phyloP scores from a whole-genome alignment of 495 filamentous ascomycete species.

The Penicillium salamii region DNA sequence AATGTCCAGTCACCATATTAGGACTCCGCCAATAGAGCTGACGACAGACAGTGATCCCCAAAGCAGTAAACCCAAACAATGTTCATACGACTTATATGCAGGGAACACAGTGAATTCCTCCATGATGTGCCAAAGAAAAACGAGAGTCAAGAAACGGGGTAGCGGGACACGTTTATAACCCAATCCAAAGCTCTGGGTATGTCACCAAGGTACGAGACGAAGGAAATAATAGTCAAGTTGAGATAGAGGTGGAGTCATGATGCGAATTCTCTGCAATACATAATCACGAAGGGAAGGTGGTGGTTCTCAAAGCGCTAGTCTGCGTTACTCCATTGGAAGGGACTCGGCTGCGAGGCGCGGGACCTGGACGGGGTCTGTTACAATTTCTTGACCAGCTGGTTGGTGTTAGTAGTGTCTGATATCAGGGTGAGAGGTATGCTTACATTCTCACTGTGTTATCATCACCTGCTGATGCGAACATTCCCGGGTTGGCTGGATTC shows the following conservation, averaged over 20 bases:
- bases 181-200: constrained; percentile 19
- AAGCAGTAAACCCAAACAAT: no score
- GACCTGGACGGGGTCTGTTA: constrained; percentile 20
- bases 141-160: no score
- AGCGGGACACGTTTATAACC: no score
- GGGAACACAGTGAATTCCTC: no score
- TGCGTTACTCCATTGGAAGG: constrained; percentile 35
- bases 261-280: background rate
- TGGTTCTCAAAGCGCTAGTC: constrained; percentile 44
- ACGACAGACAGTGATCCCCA: no score
- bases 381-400: constrained; percentile 41
- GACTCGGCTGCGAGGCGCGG: constrained; percentile 24
- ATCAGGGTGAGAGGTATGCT: constrained; percentile 3
- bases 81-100: no score
- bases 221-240: background rate
- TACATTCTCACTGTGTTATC: constrained; percentile 86
- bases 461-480: constrained; percentile 92
- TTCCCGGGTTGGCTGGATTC: constrained; percentile 76
- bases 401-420: constrained; percentile 17
- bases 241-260: background rate
- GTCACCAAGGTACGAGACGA: constrained; percentile 10
- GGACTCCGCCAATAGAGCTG: no score
- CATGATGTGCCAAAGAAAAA: no score
- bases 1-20: no score
- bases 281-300: constrained; percentile 26